Evolutionary conservation across 1,284 basidiomycete genomes (phyloP), one percentile per base, ranked within the genome.

Genomic region (Stereum hirsutum): DNA sequence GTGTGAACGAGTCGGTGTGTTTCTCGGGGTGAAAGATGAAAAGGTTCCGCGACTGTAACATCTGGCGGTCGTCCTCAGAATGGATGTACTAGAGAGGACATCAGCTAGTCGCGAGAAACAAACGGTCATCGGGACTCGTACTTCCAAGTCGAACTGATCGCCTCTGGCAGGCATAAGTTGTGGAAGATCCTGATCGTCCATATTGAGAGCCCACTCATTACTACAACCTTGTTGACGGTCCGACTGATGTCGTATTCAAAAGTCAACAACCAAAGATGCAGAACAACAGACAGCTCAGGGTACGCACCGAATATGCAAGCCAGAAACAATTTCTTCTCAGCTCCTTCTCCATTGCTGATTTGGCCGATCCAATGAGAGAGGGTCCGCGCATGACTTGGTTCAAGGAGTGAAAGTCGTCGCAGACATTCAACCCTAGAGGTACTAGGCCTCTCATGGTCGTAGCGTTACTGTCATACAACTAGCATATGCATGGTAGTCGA

Each of bases 171-270:
- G 83, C 20, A 87, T 64, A 23, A 86, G 60, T 52, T 86, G 81
- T 36, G 78, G 75, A 36, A 88, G 65, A 55, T 84, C 79, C 48
- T 77, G 68, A 56, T 85, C 82, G 54, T 86, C 84, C 27, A 89
- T 62, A 47, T 75, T 72, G 41, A 78, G 65, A 0, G 81, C 78
- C 75, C 82, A 87, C 15, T 76, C 78, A 54, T 83, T 85, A 24
- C 75, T 74, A 47, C 69, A 72, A 4, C 79, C 78, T 46, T 78
- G 75, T 44, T 78, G 70, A 24, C 81, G 72, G 51, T 86, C 83
- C 21, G 21, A 35, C n/a, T n/a, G n/a, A n/a, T n/a, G n/a, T n/a
- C n/a, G n/a, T n/a, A n/a, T n/a, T n/a, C n/a, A n/a, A n/a, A n/a
- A n/a, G n/a, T n/a, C n/a, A n/a, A n/a, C n/a, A n/a, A n/a, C n/a